Evolutionary conservation across 352 stramenopile genomes (phyloP), one percentile per base, ranked within the genome.

Genomic region (Chrysophaeum taylorii): DNA sequence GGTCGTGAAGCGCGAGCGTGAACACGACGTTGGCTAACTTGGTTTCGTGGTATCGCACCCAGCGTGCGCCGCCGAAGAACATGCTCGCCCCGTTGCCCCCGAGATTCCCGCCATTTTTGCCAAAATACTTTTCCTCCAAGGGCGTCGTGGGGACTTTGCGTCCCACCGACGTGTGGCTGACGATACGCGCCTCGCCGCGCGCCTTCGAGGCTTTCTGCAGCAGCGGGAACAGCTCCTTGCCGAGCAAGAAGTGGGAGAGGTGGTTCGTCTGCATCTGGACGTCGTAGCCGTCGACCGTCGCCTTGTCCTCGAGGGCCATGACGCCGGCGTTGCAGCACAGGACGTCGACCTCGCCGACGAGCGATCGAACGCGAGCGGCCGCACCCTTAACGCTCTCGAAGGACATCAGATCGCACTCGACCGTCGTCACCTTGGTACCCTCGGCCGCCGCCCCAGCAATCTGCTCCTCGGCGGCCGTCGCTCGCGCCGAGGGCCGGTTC

Each of bases 181-280:
- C 79, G 66, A 87, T 79, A n/a, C 80, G 50, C 27, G 76, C 78
- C 39, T 86, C 78, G 35, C 78, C 80, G 23, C 63, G 21, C 25
- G 75, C 37, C 31, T 79, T 64, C 0, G 68, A 70, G 16, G 67
- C 78, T 21, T 67, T 38, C 60, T 79, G 25, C 0, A 86, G 38
- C 0, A 78, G 62, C 1, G 82, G 79, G 38, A 79, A 80, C 1
- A 85, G 42, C 68, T 81, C 67, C 48, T 75, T 76, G 12, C 72
- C 75, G 0, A 87, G 69, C 14, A 87, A 69, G 72, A 86, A 86
- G 50, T 85, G 79, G 54, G 73, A 81, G 2, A 87, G 41, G 68
- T 78, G 37, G 69, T 86, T 86, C 0, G 78, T 84, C 69, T 85
- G 79, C 79, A 84, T 84, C 57, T 85, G 79, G 16, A 77, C 48